Conservation (phyloP, 306 rosid species). For the Fragaria nilgerrensis region DNA sequence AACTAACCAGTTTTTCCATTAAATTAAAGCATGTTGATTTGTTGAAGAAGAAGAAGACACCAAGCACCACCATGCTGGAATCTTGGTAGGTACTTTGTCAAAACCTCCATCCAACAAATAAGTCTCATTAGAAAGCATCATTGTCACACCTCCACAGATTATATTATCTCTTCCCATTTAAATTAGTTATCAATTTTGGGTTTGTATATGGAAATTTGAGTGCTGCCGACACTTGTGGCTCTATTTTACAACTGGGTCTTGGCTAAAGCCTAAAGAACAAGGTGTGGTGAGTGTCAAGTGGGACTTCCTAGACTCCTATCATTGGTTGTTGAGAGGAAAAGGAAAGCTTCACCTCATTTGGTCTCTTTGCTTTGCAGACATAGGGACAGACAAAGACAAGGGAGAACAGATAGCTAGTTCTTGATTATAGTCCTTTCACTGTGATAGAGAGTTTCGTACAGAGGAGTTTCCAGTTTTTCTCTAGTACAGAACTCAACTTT, state of each 20-base stretch:
- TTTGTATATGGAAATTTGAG: not conserved
- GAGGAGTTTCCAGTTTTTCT: not conserved
- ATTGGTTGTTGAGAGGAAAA: conserved; percentile 6
- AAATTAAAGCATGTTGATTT: not conserved
- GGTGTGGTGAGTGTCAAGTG: not conserved
- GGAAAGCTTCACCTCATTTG: not conserved
- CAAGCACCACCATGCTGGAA: not conserved
- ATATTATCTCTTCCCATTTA: not conserved
- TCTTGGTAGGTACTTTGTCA: conserved; percentile 16
- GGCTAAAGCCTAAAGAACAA: not conserved
- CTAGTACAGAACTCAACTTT: not conserved
- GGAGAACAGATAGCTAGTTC: not conserved
- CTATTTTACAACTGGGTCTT: not conserved
- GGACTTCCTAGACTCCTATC: not conserved
- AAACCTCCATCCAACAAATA: conserved; percentile 4
- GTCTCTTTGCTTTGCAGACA: not conserved
- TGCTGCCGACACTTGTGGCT: conserved; percentile 11
- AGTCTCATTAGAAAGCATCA: conserved; percentile 2
- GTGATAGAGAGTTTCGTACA: not conserved
- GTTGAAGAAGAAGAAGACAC: not conserved
- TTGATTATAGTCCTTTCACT: not conserved
- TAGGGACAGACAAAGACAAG: not conserved
- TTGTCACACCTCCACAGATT: conserved; percentile 7
- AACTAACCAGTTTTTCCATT: not conserved
- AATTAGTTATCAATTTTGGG: not conserved